phyloP scores from a whole-genome alignment of 768 basidiomycete genomes.

The Lactarius indigo region DNA sequence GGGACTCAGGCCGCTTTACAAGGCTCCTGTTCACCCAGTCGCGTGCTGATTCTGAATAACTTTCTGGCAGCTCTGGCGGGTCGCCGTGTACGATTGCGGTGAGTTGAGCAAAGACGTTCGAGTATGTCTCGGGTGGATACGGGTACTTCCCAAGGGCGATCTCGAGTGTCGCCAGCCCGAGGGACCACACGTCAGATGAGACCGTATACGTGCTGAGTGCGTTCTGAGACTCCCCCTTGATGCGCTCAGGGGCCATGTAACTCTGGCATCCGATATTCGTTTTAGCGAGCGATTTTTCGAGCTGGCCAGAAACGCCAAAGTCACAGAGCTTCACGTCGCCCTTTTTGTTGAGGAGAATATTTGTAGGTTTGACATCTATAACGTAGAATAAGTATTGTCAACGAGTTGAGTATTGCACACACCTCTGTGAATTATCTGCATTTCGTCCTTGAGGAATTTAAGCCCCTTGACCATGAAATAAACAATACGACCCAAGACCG shows the following conservation, averaged over 20 bases:
- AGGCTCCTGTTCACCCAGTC: constrained; percentile 84
- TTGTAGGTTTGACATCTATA: constrained; percentile 89
- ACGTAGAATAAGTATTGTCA: neutral
- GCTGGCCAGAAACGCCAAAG: constrained; percentile 97
- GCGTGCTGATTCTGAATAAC: constrained; percentile 63
- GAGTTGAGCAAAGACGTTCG: constrained; percentile 93
- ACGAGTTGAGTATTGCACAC: constrained; percentile 25
- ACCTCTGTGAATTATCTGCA: constrained; percentile 82
- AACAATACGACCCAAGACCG: constrained; percentile 80
- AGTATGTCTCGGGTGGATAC: constrained; percentile 96
- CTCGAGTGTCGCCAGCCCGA: constrained; percentile 92
- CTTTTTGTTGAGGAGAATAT: constrained; percentile 83
- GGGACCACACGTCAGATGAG: constrained; percentile 96
- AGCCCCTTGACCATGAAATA: constrained; percentile 82
- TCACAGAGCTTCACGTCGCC: constrained; percentile 95
- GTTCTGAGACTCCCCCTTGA: constrained; percentile 89
- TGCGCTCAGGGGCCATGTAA: constrained; percentile 99
- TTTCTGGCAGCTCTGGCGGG: constrained; percentile 78
- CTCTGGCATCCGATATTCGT: constrained; percentile 99
- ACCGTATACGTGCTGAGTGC: constrained; percentile 90
- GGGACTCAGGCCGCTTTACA: constrained; percentile 69
- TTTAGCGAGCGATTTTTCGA: constrained; percentile 93
- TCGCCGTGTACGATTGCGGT: constrained; percentile 97
- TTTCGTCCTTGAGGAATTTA: constrained; percentile 90
- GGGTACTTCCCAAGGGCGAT: constrained; percentile 88